phyloP scores from a whole-genome alignment of 2,329 filamentous ascomycete species.

The Diplocarpon rosae region DNA sequence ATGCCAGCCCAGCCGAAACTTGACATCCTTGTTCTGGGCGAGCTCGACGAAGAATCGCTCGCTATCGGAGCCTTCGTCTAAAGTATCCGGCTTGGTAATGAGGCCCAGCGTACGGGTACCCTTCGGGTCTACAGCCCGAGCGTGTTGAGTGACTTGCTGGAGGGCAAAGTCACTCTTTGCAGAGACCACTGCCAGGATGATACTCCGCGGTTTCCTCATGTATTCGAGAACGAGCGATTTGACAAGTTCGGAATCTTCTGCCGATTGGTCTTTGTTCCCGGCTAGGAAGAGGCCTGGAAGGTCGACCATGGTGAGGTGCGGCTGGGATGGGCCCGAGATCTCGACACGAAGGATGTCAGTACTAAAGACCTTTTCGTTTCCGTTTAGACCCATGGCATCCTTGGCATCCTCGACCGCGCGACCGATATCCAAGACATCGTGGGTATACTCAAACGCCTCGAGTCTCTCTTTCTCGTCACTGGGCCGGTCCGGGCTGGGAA shows the following conservation, averaged over 20 bases:
- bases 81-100: constrained; percentile 50
- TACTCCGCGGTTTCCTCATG: constrained; percentile 44
- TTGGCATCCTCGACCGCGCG: not conserved
- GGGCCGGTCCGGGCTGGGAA: not conserved
- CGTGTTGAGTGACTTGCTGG: constrained; percentile 43
- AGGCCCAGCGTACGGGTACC: constrained; percentile 34
- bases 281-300: not conserved
- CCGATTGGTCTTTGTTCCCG: not conserved
- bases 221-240: constrained; percentile 35
- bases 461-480: not conserved
- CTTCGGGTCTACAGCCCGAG: constrained; percentile 32
- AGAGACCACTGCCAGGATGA: constrained; percentile 44
- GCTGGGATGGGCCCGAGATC: not conserved
- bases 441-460: no score
- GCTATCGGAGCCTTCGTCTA: constrained; percentile 29
- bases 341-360: not conserved
- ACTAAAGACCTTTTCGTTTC: not conserved
- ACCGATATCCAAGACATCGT: not conserved
- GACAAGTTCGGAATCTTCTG: not conserved
- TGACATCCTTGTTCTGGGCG: constrained; percentile 35
- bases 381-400: not conserved
- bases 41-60: constrained; percentile 33
- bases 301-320: not conserved
- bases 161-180: constrained; percentile 50
- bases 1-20: constrained; percentile 42